Evolutionary conservation across 73 alveolate genomes (phyloP).

Genomic region (Stentor roeselii): DNA sequence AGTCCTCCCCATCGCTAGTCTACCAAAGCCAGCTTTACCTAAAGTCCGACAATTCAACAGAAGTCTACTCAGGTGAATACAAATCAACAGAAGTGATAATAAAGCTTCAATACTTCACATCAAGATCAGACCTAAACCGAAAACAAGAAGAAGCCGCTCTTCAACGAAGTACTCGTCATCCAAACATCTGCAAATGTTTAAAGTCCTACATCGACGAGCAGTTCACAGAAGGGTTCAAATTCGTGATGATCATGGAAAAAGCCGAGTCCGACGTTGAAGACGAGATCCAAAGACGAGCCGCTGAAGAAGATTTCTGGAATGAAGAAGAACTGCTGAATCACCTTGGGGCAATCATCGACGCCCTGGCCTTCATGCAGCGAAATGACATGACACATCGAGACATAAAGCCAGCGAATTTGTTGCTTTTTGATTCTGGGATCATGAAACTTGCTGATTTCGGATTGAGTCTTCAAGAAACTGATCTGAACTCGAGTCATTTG

Average conservation of each 20-base stretch:
- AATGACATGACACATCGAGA: slow-evolving; percentile 17
- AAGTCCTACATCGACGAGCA: background rate
- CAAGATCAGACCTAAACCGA: background rate
- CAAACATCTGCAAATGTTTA: slow-evolving; percentile 11
- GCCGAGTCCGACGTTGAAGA: slow-evolving; percentile 9
- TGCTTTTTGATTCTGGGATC: background rate
- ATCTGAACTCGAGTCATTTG: background rate
- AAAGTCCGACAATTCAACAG: slow-evolving; percentile 6
- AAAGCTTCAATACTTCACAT: background rate
- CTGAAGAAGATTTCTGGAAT: background rate
- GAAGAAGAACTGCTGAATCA: background rate
- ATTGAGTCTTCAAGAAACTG: slow-evolving; percentile 7
- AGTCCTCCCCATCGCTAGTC: background rate
- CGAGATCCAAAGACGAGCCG: background rate
- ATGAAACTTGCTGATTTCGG: slow-evolving; percentile 25
- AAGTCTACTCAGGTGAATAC: background rate
- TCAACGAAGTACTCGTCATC: background rate
- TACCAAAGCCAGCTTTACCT: background rate
- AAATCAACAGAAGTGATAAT: background rate
- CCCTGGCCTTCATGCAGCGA: slow-evolving; percentile 3
- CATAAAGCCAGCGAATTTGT: slow-evolving; percentile 15
- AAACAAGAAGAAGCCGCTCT: slow-evolving; percentile 24
- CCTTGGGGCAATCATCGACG: background rate
- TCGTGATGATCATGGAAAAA: slow-evolving; percentile 4
- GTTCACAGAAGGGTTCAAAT: background rate